phyloP scores from a whole-genome alignment of 2,329 filamentous ascomycete genomes.

The Paracoccidioides brasiliensis region DNA sequence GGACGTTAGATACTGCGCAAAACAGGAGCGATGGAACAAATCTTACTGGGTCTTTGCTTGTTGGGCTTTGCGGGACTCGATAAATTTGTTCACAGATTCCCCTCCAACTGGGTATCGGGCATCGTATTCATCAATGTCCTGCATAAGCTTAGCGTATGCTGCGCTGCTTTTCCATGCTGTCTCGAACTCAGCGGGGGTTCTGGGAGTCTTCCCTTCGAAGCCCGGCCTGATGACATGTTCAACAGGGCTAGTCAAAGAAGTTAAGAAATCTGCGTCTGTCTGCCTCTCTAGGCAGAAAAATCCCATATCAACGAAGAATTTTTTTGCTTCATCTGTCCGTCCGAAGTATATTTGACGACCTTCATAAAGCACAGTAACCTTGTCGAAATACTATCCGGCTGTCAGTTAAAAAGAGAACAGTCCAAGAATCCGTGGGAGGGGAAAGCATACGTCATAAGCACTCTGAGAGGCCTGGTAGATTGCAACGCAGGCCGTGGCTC shows the following conservation, averaged over 20 bases:
- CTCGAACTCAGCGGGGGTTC: constrained; percentile 58
- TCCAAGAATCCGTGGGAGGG: constrained; percentile 12
- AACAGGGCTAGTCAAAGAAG: constrained; percentile 60
- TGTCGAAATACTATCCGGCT: constrained; percentile 51
- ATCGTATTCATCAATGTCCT: constrained; percentile 34
- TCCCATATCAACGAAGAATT: constrained; percentile 64
- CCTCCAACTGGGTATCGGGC: constrained; percentile 26
- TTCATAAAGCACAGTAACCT: constrained; percentile 67
- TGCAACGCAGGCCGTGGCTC: constrained; percentile 71
- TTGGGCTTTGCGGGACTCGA: constrained; percentile 26
- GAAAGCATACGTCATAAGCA: constrained; percentile 45
- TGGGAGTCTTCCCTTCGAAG: constrained; percentile 36
- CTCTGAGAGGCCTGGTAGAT: constrained; percentile 77
- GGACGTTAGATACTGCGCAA: background rate
- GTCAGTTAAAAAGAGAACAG: constrained; percentile 12
- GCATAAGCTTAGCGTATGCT: constrained; percentile 30
- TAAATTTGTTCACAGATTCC: constrained; percentile 2
- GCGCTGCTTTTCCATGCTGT: constrained; percentile 41
- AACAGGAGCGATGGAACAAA: background rate
- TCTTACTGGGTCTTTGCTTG: constrained; percentile 29
- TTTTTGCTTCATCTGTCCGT: constrained; percentile 50
- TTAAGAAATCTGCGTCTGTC: constrained; percentile 71
- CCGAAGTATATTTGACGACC: constrained; percentile 68
- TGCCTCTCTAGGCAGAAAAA: constrained; percentile 62
- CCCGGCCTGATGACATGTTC: background rate